Evolutionary conservation across 176 grass and related monocot species (phyloP).

Genomic region (Aegilops sharonensis): DNA sequence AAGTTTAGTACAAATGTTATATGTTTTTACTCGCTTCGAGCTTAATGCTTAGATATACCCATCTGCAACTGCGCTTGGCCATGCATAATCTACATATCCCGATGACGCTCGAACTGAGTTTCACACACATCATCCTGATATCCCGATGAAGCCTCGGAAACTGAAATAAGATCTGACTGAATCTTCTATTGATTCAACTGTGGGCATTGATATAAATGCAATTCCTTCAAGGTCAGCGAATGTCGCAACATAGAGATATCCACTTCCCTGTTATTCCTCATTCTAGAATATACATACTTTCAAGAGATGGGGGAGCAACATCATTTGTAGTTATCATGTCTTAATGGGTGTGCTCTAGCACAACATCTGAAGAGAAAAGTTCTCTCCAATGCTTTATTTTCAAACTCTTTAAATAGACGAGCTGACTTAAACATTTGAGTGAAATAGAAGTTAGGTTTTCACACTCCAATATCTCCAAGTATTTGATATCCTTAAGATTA

Average conservation of each 20-base stretch:
- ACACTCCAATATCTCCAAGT: not conserved
- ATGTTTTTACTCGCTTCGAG: no score
- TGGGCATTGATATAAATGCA: not conserved
- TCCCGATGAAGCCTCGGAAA: no score
- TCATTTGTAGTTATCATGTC: not conserved
- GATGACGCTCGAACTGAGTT: no score
- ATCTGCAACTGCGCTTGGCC: no score
- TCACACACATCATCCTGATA: no score
- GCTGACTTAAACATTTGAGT: constrained; percentile 21
- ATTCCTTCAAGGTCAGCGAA: not conserved
- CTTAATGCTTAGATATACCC: no score
- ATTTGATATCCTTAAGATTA: no score
- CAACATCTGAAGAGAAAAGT: not conserved
- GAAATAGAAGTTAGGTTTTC: constrained; percentile 20
- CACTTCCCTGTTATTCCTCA: not conserved
- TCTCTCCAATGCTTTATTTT: not conserved
- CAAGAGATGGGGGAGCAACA: not conserved
- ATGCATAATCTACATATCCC: no score
- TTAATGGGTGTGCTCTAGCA: not conserved
- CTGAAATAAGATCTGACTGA: not conserved
- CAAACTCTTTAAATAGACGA: constrained; percentile 29
- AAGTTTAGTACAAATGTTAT: no score
- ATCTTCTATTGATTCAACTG: not conserved
- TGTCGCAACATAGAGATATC: not conserved
- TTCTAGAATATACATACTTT: accelerated